Percentiles rank a stretch among this genome's conserved stretches.
Conservation (phyloP, 495 filamentous ascomycete genomes). For the Aspergillus incahuasiensis region DNA sequence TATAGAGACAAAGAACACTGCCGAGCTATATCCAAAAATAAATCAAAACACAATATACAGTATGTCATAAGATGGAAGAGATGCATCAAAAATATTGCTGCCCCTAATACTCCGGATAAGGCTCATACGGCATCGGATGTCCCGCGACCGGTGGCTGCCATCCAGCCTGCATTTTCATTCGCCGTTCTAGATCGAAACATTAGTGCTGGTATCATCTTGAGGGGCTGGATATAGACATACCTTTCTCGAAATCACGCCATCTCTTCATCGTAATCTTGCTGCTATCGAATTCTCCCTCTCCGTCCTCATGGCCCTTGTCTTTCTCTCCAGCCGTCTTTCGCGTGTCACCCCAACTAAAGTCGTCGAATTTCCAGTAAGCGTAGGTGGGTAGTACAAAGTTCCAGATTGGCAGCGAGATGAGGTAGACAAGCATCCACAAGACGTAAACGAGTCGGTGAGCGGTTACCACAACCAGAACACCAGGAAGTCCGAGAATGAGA, state of each 20-base stretch:
- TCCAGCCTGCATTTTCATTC: conserved; percentile 17
- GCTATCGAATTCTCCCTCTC: conserved; percentile 95
- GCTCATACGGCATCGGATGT: conserved; percentile 17
- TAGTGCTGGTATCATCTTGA: not conserved
- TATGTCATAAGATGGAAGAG: not conserved
- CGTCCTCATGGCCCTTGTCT: conserved; percentile 75
- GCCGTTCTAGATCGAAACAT: conserved; percentile 19
- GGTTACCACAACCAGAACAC: conserved; percentile 87
- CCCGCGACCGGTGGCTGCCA: conserved; percentile 15
- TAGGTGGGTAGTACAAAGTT: conserved; percentile 94
- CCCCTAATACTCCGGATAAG: conserved; percentile 17
- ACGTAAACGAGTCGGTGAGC: conserved; percentile 95
- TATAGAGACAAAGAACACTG: conserved; percentile 1
- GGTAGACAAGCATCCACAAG: conserved; percentile 94
- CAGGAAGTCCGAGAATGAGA: conserved; percentile 90
- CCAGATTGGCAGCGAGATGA: conserved; percentile 92
- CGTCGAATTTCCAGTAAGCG: conserved; percentile 99
- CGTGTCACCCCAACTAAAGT: conserved; percentile 99
- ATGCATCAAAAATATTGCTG: not conserved
- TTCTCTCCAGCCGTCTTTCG: conserved; percentile 92
- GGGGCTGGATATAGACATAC: conserved; percentile 29
- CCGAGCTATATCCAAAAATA: conserved; percentile 7
- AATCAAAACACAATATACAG: not conserved
- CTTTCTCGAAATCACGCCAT: conserved; percentile 95
- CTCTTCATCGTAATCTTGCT: conserved; percentile 98